These are phyloP conservation scores for Trypanosoma avium DNA, from an alignment of 208 protist genomes.

Conservation along the genomic window DNA sequence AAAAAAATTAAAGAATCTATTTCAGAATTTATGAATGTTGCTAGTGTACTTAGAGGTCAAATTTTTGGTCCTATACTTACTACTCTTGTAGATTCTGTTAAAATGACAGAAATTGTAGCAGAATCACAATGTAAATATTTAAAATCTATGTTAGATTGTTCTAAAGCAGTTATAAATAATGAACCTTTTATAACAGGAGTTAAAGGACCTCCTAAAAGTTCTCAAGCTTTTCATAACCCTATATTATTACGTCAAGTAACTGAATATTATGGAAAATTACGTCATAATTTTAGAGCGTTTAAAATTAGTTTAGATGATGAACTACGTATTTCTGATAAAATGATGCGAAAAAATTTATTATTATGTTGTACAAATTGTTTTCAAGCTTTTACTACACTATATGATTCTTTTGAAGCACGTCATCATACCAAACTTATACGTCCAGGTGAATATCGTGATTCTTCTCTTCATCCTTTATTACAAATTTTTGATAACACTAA, in stretches of 20 bases:
- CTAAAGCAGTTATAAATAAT: constrained; percentile 13
- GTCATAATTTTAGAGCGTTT: not conserved
- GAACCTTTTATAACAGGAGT: constrained; percentile 14
- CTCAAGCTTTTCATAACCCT: constrained; percentile 10
- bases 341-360: not conserved
- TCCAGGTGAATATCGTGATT: not conserved
- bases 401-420: constrained; percentile 22
- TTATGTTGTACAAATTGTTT: constrained; percentile 15
- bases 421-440: constrained; percentile 9
- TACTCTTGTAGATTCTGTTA: constrained; percentile 14
- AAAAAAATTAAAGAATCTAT: not conserved
- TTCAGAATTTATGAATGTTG: constrained; percentile 13
- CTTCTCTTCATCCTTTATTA: constrained; percentile 14
- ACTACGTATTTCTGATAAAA: constrained; percentile 8
- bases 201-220: constrained; percentile 1
- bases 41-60: constrained; percentile 12
- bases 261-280: constrained; percentile 8
- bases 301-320: constrained; percentile 12
- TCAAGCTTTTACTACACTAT: constrained; percentile 17
- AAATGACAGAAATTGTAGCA: not conserved
- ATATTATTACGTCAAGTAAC: constrained; percentile 8
- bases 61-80: constrained; percentile 15
- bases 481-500: constrained; percentile 6
- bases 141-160: constrained; percentile 1
- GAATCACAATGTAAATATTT: constrained; percentile 22